Evolutionary conservation across 306 rosid genomes (phyloP), one percentile per base, ranked within the genome.

Genomic region (Vigna reflexopilosa): DNA sequence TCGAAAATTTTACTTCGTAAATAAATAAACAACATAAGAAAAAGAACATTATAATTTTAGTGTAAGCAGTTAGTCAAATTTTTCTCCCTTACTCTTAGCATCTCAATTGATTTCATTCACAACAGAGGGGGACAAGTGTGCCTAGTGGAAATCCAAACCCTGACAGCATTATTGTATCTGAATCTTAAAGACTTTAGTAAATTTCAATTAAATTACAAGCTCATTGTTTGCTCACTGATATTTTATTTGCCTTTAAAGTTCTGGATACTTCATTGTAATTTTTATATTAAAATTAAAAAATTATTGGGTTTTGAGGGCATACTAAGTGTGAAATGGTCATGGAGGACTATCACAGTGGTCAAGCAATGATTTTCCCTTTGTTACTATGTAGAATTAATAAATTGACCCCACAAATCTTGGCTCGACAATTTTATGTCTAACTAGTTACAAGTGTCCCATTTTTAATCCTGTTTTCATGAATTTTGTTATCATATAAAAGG

Each of bases 351-450:
- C 4, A 26, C 6, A 20, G 68, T 59, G 81, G 47, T 66, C 69
- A 82, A 75, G 38, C n/a, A 77, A 30, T 79, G 36, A 17, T 63
- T 81, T 49, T 52, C 73, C 59, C 78, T 76, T 75, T 56, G 5
- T 17, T 44, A 64, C 48, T 54, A 5, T 76, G 55, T 52, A 61
- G 70, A 47, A 61, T 50, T 70, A 44, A 28, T 69, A 40, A 40
- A 38, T 61, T 81, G 67, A 52, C 52, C 20, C 40, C 49, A 56
- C 20, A 0, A 7, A 4, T 63, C 34, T 72, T 55, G 17, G 11
- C 64, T 77, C n/a, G 15, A 80, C 64, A 55, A 30, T 70, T 69
- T 22, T 69, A 63, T 58, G 55, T 16, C 65, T 47, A 28, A 69
- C 69, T 36, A 30, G 50, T 34, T 65, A 36, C 13, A 22, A 38